Conservation (phyloP, 305 asterid species). For the Ajuga reptans region DNA sequence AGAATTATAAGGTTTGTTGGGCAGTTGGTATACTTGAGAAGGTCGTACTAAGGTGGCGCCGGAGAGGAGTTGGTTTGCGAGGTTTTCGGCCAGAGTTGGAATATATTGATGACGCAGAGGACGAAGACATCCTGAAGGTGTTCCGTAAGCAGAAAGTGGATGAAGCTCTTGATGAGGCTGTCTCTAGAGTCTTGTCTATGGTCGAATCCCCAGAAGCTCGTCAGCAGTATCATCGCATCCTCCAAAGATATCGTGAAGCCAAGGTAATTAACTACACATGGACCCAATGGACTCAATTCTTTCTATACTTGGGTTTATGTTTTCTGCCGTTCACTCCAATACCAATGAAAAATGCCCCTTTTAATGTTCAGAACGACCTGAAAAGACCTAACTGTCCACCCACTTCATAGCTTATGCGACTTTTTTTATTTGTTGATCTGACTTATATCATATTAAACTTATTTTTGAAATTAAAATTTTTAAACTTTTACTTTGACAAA, state of each 20-base stretch:
- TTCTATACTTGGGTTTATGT: no score
- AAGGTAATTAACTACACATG: slow-evolving; percentile 42
- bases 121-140: slow-evolving; percentile 72
- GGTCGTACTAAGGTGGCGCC: slow-evolving; percentile 80
- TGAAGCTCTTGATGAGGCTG: slow-evolving; percentile 72
- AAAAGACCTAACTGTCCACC: no score
- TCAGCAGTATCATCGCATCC: slow-evolving; percentile 75
- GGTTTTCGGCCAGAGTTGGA: slow-evolving; percentile 63
- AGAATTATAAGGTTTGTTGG: slow-evolving; percentile 73
- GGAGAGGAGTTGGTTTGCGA: slow-evolving; percentile 76
- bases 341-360: no score
- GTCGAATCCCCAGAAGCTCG: slow-evolving; percentile 79
- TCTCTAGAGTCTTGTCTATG: slow-evolving; percentile 85
- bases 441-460: no score
- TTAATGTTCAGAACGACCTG: no score
- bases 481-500: no score
- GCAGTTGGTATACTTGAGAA: slow-evolving; percentile 91
- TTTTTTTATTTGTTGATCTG: no score
- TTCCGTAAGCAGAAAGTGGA: slow-evolving; percentile 85
- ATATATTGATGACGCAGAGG: slow-evolving; percentile 48
- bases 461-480: no score
- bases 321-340: no score
- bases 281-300: no score
- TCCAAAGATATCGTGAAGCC: slow-evolving; percentile 68
- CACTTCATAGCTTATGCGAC: no score